These are phyloP conservation scores for Pulveroboletus ravenelii DNA, from an alignment of 768 basidiomycete genomes.

Conservation along the genomic window DNA sequence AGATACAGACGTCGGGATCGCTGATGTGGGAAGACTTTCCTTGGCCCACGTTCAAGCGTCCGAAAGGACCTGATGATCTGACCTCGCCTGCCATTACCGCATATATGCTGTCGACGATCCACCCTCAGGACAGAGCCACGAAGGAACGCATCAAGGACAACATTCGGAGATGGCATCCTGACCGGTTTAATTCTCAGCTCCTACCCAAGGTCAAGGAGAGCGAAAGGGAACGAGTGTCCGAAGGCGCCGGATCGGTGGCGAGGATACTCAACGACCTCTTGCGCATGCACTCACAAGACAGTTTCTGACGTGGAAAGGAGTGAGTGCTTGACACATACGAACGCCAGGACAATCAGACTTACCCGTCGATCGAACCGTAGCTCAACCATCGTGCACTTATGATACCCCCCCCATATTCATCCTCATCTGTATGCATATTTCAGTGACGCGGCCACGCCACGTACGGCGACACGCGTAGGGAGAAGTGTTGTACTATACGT, in stretches of 20 bases:
- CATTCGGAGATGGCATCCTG: constrained; percentile 76
- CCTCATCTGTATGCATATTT: constrained; percentile 30
- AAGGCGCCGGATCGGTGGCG: constrained; percentile 67
- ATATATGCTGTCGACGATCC: constrained; percentile 56
- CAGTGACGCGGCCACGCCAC: constrained; percentile 13
- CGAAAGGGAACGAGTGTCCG: constrained; percentile 62
- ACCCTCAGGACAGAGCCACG: constrained; percentile 46
- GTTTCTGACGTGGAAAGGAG: constrained; percentile 32
- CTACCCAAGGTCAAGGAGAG: constrained; percentile 58
- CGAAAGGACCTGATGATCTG: constrained; percentile 56
- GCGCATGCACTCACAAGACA: constrained; percentile 41
- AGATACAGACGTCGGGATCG: constrained; percentile 34
- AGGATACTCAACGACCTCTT: constrained; percentile 69
- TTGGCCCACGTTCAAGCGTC: constrained; percentile 65
- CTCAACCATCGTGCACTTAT: constrained; percentile 18
- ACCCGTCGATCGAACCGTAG: constrained; percentile 14
- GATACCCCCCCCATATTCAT: constrained; percentile 32
- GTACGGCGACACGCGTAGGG: constrained; percentile 9
- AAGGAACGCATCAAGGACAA: constrained; percentile 77
- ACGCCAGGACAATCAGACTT: constrained; percentile 2
- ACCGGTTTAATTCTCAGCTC: constrained; percentile 71
- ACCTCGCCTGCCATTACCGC: constrained; percentile 50
- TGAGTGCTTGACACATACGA: constrained; percentile 12
- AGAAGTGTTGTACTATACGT: constrained; percentile 16
- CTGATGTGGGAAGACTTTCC: constrained; percentile 67